Base-by-base conservation (phyloP, 768 basidiomycete genomes). In the Nidularia pulvinata region DNA sequence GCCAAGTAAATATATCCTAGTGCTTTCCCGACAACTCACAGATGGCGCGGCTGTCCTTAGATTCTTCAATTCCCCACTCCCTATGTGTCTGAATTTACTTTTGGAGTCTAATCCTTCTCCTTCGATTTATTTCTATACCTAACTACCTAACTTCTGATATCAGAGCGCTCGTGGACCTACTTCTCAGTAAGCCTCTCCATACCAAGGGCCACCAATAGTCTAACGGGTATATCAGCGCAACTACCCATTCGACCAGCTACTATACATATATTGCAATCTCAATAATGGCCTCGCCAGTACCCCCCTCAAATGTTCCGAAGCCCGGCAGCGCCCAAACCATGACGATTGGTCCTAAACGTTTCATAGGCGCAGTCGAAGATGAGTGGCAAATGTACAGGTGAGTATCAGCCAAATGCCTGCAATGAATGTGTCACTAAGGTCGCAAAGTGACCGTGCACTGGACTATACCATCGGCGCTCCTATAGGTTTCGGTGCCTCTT, bases 401-500 rank as follows among this genome's bases (percentile, higher is more conserved):
- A 50, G 66, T 59, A 46, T 25, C 34, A 53, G 32, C 45, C 44
- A 6, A 46, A 48, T 37, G 36, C 49, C 36, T 54, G 45, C 42
- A n/a, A 33, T 46, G 37, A 46, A 30, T 35, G 33, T n/a, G n/a
- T 47, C 39, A 46, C 54, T 53, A 33, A 55, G 39, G 59, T 33
- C 43, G 53, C 55, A 13, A 42, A 92, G 91, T 61, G 89, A 92
- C 64, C 67, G 79, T 56, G 73, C 83, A 1, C 59, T 72, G 10
- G 92, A 95, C 74, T 95, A 95, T 62, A 80, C 79, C 16, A 77
- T 91, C 36, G 91, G 90, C 13, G 69, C 79, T 6, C 82, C 91
- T 16, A 93, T 95, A 49, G 94, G 95, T 1, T 95, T 90, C 61
- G 95, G 95, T 16, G 89, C 95, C 2, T 94, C 93, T 3, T 96